Base-by-base conservation (phyloP, 1,284 basidiomycete genomes). In the Apiotrichum laibachii region DNA sequence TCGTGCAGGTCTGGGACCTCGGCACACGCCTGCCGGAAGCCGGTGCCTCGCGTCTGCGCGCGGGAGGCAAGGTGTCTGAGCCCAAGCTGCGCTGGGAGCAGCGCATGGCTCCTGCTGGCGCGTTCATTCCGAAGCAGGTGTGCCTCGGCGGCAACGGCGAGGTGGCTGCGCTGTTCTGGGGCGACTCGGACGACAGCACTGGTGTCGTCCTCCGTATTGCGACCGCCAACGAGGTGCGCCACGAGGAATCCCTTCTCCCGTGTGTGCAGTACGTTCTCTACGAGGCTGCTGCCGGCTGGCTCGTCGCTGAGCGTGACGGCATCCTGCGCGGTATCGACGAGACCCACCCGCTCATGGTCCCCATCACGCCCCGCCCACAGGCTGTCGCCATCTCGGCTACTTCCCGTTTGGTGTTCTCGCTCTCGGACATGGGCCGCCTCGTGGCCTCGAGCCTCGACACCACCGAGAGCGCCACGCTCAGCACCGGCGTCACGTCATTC, bases 401-500 rank as follows among this genome's bases (percentile, higher is more conserved):
- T n/a, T 64, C 67, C 1, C 49, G 65, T 11, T 63, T 88, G 0
- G 84, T 85, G 68, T 77, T 92, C 55, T 90, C 89, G 0, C 82
- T 90, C 11, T 82, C 87, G 1, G 76, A 81, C 18, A 82, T 82
- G 5, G 86, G 88, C 3, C 88, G 86, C 66, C 78, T 93, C 9
- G 55, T 66, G 2, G 82, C 84, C 60, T 80, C 84, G 46, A 77
- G 81, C 5, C 69, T 75, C 11, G 61, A 56, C 37, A 43, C 52
- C 1, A 21, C 60, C 0, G 72, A 64, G 63, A 77, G 33, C 63
- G 88, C 68, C 12, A 52, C 68, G 15, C 61, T 83, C 2, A 84
- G 88, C 1, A 77, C 81, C 2, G 87, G 86, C 60, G 86, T 82
- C 21, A 94, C 86, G 22, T 97, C 94, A 0, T 92, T 94, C 77